Percentiles rank a stretch among this genome's conserved stretches.
phyloP scores from a whole-genome alignment of 1,284 basidiomycete genomes.

The Malassezia dermatis region DNA sequence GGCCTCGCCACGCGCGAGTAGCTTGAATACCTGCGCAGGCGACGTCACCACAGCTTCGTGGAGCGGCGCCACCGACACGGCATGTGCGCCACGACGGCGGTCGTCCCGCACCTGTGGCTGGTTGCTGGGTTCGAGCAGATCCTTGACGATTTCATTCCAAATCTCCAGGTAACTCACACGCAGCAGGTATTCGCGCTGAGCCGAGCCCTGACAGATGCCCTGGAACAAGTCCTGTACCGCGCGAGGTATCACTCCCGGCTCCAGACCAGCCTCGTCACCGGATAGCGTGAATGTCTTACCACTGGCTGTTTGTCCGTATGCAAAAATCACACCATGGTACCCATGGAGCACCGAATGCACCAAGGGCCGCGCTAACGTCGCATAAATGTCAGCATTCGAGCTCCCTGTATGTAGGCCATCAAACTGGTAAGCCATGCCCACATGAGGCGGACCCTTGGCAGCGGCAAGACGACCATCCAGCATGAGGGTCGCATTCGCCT shows the following conservation, averaged over 20 bases:
- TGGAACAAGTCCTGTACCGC: slow-evolving; percentile 45
- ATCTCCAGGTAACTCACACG: slow-evolving; percentile 91
- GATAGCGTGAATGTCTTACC: slow-evolving; percentile 36
- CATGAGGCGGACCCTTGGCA: slow-evolving; percentile 22
- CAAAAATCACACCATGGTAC: slow-evolving; percentile 39
- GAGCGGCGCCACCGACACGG: slow-evolving; percentile 58
- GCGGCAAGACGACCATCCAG: slow-evolving; percentile 25
- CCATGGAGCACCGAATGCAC: slow-evolving; percentile 52
- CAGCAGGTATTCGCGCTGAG: slow-evolving; percentile 70
- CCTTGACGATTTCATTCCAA: slow-evolving; percentile 87
- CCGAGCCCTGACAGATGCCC: slow-evolving; percentile 48
- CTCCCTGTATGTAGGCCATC: slow-evolving; percentile 70
- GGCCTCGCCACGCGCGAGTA: slow-evolving; percentile 72
- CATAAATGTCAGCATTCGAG: slow-evolving; percentile 74
- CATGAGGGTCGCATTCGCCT: slow-evolving; percentile 21
- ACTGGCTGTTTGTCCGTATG: slow-evolving; percentile 49
- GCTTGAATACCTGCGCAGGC: slow-evolving; percentile 70
- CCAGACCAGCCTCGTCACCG: slow-evolving; percentile 50
- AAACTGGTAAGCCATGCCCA: slow-evolving; percentile 33
- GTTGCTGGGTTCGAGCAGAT: slow-evolving; percentile 67
- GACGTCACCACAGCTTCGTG: slow-evolving; percentile 85
- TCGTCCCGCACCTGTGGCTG: slow-evolving; percentile 38
- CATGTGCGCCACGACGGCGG: slow-evolving; percentile 22
- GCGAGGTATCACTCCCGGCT: slow-evolving; percentile 38
- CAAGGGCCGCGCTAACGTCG: slow-evolving; percentile 69